Conservation (phyloP, 2,329 filamentous ascomycete species). For the Decorospora gaudefroyi region DNA sequence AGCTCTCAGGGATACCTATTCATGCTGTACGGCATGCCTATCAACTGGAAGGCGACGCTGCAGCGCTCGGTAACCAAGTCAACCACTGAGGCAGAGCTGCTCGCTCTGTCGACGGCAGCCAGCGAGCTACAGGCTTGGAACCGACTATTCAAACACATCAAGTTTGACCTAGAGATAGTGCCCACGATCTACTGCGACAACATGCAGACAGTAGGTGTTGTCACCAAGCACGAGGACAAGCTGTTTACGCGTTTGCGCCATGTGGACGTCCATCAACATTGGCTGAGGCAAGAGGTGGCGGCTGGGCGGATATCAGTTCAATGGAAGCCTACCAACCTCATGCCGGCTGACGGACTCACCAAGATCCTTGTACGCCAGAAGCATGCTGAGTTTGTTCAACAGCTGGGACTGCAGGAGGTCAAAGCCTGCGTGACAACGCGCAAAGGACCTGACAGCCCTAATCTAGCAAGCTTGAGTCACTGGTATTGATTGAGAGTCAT, state of each 20-base stretch:
- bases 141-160: slow-evolving; percentile 11
- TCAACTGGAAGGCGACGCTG: slow-evolving; percentile 15
- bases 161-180: too few species aligned
- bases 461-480: neutral
- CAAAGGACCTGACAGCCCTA: slow-evolving; percentile 1
- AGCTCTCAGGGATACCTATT: too few species aligned
- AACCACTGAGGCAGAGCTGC: too few species aligned
- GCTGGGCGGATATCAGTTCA: slow-evolving; percentile 5
- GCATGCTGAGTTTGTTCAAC: slow-evolving; percentile 2
- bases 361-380: slow-evolving; percentile 10
- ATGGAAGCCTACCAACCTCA: slow-evolving; percentile 6
- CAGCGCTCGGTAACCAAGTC: slow-evolving; percentile 16
- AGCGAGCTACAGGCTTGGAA: slow-evolving; percentile 12
- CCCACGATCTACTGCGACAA: slow-evolving; percentile 9
- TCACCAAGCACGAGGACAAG: slow-evolving; percentile 3
- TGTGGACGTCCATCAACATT: slow-evolving; percentile 15
- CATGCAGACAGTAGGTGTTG: slow-evolving; percentile 5
- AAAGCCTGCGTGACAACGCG: neutral
- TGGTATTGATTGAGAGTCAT: neutral
- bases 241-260: slow-evolving; percentile 11
- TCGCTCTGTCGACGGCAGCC: slow-evolving; percentile 4
- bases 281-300: slow-evolving; percentile 12
- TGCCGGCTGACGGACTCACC: slow-evolving; percentile 12
- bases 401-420: slow-evolving; percentile 3
- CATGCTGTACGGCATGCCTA: slow-evolving; percentile 12